phyloP scores from a whole-genome alignment of 345 rosid genomes.

The Psidium guajava region DNA sequence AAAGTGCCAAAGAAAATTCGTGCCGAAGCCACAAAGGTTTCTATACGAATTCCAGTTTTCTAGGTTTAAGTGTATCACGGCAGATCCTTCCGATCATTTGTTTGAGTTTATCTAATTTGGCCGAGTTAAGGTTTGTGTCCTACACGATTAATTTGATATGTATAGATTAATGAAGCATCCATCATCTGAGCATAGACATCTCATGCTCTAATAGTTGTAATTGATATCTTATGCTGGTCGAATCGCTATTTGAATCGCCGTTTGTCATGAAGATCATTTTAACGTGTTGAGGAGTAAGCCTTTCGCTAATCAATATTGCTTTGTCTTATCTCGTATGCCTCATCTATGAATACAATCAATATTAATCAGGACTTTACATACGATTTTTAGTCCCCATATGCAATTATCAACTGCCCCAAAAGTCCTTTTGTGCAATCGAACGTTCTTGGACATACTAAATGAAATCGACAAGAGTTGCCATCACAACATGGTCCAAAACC shows the following conservation, averaged over 20 bases:
- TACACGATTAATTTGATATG: too few species aligned
- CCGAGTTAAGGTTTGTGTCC: too few species aligned
- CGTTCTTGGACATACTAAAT: background rate
- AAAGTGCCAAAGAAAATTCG: background rate
- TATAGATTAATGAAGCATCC: too few species aligned
- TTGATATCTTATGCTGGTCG: too few species aligned
- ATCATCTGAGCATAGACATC: background rate
- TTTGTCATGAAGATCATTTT: background rate
- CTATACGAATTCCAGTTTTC: background rate
- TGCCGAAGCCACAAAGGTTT: background rate
- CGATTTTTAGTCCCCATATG: too few species aligned
- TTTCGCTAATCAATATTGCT: background rate
- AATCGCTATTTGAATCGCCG: background rate
- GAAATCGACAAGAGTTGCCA: background rate
- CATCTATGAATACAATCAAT: background rate
- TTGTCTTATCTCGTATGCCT: background rate
- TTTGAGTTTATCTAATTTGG: background rate
- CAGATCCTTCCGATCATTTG: too few species aligned
- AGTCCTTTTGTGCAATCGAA: background rate
- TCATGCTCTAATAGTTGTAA: background rate
- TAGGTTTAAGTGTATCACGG: background rate
- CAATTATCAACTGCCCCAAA: background rate
- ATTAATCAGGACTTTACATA: background rate
- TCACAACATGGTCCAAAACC: background rate
- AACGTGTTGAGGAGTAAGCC: background rate